Conservation (phyloP, 1,284 basidiomycete genomes). For the Ustilago hordei region DNA sequence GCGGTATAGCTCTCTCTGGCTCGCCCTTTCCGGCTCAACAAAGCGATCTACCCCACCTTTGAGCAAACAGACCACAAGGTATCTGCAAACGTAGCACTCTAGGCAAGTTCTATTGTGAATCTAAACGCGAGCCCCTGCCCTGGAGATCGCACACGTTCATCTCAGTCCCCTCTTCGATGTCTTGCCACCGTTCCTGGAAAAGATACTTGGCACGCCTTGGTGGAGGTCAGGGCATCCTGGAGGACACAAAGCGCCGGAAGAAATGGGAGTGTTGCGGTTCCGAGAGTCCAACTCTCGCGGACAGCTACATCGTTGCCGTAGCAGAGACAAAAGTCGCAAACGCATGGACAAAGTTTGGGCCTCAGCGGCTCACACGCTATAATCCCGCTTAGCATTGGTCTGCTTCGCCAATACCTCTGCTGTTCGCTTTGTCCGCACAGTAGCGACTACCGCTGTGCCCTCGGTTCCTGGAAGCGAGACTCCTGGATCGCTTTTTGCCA, state of each 20-base stretch:
- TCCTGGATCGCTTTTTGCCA: neutral
- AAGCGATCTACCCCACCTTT: neutral
- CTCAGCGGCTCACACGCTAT: neutral
- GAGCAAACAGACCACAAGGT: neutral
- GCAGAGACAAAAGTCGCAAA: neutral
- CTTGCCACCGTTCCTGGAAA: neutral
- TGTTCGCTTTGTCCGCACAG: neutral
- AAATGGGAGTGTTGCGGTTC: neutral
- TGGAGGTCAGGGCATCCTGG: neutral
- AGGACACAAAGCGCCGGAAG: neutral
- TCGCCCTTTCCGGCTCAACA: neutral
- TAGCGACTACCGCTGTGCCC: neutral
- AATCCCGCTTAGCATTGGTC: neutral
- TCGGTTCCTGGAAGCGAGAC: neutral
- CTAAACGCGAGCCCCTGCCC: neutral
- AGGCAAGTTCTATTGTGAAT: neutral
- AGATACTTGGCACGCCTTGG: neutral
- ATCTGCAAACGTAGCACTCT: neutral
- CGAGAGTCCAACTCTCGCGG: neutral
- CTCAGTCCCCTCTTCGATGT: neutral
- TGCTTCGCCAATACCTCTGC: neutral
- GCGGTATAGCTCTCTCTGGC: neutral
- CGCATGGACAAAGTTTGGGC: neutral
- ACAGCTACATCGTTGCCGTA: neutral
- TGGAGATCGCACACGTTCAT: neutral